Percentiles rank a stretch among this genome's conserved stretches.
These are phyloP conservation scores for Simplicillium aogashimaense DNA, from an alignment of 2,329 filamentous ascomycete genomes.

Conservation along the genomic window DNA sequence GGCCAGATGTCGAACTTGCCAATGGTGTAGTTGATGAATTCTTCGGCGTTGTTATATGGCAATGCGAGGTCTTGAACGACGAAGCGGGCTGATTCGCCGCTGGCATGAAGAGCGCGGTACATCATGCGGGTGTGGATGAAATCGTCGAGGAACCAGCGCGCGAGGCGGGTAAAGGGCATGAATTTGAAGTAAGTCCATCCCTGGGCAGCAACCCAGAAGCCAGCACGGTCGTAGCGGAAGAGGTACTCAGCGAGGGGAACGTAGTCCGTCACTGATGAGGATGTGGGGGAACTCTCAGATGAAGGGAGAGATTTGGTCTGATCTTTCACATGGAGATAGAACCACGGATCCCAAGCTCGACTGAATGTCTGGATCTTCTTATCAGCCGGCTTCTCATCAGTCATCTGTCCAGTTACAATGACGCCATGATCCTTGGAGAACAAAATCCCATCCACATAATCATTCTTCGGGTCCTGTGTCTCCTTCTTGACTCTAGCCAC, in stretches of 20 bases:
- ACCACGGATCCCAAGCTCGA: constrained; percentile 49
- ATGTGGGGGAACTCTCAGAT: not conserved
- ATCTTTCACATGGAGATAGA: constrained; percentile 49
- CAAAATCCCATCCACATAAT: constrained; percentile 55
- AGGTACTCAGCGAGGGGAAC: constrained; percentile 35
- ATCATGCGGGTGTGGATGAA: constrained; percentile 53
- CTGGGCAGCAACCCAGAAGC: constrained; percentile 53
- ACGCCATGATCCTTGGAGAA: constrained; percentile 36
- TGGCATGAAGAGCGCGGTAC: constrained; percentile 52
- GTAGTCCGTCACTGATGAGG: constrained; percentile 9
- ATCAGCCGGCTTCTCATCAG: constrained; percentile 5
- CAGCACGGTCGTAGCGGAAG: constrained; percentile 54
- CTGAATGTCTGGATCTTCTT: constrained; percentile 30
- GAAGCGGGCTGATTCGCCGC: constrained; percentile 42
- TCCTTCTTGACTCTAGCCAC: constrained; percentile 26
- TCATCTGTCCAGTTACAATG: constrained; percentile 41
- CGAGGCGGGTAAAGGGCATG: constrained; percentile 46
- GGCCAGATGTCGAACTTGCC: constrained; percentile 15
- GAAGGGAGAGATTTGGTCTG: constrained; percentile 4
- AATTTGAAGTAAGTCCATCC: constrained; percentile 42
- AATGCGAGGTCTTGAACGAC: constrained; percentile 55
- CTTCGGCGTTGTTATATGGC: constrained; percentile 35
- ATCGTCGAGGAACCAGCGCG: constrained; percentile 47
- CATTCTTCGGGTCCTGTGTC: constrained; percentile 11
- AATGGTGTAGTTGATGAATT: constrained; percentile 18